Evolutionary conservation across 345 rosid genomes (phyloP).

Genomic region (Gynandropsis gynandra): DNA sequence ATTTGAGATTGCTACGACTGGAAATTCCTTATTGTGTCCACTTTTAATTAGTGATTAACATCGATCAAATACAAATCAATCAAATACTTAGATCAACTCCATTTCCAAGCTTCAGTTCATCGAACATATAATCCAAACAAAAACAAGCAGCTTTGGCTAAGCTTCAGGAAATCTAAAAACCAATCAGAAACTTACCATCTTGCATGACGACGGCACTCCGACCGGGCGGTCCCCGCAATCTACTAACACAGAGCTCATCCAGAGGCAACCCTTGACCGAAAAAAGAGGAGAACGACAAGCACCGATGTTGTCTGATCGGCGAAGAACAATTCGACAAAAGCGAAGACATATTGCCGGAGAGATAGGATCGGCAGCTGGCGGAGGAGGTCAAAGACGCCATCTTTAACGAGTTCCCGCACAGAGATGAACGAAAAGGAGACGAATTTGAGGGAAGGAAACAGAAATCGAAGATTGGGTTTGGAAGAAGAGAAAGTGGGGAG

Average conservation of each 20-base stretch:
- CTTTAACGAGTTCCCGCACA: not conserved
- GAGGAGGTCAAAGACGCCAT: conserved; percentile 50
- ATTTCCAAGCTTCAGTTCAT: not conserved
- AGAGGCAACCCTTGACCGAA: conserved; percentile 14
- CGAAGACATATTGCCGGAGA: conserved; percentile 12
- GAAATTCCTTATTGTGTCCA: too few relatives aligned
- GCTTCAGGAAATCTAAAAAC: not conserved
- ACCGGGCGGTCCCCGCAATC: conserved; percentile 23
- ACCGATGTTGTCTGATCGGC: conserved; percentile 16
- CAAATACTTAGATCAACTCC: not conserved
- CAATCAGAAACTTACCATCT: conserved; percentile 25
- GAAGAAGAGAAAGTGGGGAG: not conserved
- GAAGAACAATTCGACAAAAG: conserved; percentile 22
- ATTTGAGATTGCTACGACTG: not conserved
- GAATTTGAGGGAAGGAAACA: not conserved
- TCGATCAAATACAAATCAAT: conserved; percentile 7
- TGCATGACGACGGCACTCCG: conserved; percentile 34
- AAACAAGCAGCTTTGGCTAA: not conserved
- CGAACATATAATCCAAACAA: not conserved
- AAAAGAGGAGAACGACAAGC: conserved; percentile 23
- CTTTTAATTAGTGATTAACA: too few relatives aligned
- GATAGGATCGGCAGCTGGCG: conserved; percentile 28
- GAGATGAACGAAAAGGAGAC: not conserved
- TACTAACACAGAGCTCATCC: conserved; percentile 31
- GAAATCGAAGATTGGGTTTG: not conserved